Conservation (phyloP, 306 rosid genomes). For the Ceratonia siliqua region DNA sequence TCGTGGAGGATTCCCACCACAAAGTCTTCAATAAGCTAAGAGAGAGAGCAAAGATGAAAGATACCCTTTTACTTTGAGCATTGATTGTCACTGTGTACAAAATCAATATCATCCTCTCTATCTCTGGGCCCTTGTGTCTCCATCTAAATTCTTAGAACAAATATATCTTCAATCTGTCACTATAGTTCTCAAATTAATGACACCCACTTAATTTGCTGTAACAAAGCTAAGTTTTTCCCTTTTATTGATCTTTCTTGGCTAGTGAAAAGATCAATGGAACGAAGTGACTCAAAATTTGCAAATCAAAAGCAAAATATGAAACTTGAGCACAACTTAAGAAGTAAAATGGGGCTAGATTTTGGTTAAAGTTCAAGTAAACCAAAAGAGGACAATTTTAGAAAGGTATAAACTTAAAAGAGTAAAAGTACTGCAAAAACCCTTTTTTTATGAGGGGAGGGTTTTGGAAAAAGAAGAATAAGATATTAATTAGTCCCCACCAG, state of each 20-base stretch:
- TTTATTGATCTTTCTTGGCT: background rate
- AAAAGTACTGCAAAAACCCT: background rate
- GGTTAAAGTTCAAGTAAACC: background rate
- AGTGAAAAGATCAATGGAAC: background rate
- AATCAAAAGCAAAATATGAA: background rate
- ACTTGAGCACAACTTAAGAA: no score
- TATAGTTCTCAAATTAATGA: background rate
- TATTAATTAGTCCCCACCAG: no score
- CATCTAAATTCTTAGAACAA: background rate
- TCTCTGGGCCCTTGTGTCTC: conserved; percentile 4
- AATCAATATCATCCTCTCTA: conserved; percentile 3
- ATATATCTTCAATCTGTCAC: background rate
- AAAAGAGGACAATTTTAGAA: background rate
- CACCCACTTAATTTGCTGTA: background rate
- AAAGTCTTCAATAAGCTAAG: conserved; percentile 24
- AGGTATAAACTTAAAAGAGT: background rate
- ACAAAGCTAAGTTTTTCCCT: background rate
- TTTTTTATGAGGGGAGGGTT: background rate
- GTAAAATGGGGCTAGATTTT: background rate
- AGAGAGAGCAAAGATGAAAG: background rate
- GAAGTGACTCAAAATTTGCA: background rate
- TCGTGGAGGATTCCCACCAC: conserved; percentile 24
- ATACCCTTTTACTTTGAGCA: conserved; percentile 8
- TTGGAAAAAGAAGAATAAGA: background rate
- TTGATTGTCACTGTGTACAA: background rate